Evolutionary conservation across 164 flowering plant genomes (phyloP).

Genomic region (Vitis rotundifolia): DNA sequence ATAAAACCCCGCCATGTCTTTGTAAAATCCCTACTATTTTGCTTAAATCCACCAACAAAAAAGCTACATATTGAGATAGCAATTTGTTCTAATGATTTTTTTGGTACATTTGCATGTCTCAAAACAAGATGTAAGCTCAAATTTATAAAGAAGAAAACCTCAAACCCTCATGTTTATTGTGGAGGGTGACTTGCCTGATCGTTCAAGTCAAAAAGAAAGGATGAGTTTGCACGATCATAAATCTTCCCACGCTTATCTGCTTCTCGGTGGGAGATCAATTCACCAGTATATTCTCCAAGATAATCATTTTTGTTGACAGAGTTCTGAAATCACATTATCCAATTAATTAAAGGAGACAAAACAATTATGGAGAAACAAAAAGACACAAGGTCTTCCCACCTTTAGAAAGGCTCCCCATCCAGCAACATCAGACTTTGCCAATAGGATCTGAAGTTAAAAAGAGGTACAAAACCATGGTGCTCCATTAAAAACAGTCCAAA

Average conservation of each 20-base stretch:
- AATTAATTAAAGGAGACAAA: conserved; percentile 13
- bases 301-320: conserved; percentile 89
- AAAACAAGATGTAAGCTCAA: too few species aligned
- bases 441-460: conserved; percentile 56
- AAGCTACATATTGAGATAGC: not conserved
- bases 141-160: not conserved
- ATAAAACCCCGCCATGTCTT: too few species aligned
- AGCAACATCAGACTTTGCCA: conserved; percentile 90
- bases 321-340: conserved; percentile 51
- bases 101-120: too few species aligned
- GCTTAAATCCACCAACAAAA: too few species aligned
- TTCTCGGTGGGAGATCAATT: conserved; percentile 86
- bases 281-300: conserved; percentile 99
- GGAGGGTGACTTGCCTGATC: conserved; percentile 65
- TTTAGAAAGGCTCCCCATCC: conserved; percentile 99
- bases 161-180: not conserved
- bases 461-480: not conserved
- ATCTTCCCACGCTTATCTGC: conserved; percentile 99
- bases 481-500: not conserved
- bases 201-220: conserved; percentile 93
- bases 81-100: not conserved
- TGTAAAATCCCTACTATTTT: too few species aligned
- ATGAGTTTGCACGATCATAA: conserved; percentile 92
- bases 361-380: not conserved
- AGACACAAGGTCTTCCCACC: conserved; percentile 36